Conservation (phyloP, 306 rosid genomes). For the Vachellia collinsii region DNA sequence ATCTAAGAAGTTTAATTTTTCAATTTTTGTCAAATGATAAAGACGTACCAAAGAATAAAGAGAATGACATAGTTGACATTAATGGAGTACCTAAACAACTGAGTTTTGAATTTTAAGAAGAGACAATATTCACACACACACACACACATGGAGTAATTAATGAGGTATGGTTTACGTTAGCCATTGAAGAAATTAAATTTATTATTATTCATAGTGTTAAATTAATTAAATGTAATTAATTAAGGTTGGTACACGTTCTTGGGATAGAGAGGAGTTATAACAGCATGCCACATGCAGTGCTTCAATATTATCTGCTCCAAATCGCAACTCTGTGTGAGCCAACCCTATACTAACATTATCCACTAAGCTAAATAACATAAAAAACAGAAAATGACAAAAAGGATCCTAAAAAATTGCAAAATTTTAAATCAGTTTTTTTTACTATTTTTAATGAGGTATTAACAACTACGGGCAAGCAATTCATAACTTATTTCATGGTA, state of each 20-base stretch:
- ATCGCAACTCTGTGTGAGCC: not conserved
- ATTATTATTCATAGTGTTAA: not conserved
- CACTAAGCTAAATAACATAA: not conserved
- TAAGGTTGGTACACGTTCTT: conserved; percentile 21
- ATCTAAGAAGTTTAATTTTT: not conserved
- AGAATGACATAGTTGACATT: conserved; percentile 34
- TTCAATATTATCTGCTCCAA: not conserved
- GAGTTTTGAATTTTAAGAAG: not conserved
- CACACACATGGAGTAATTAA: not conserved
- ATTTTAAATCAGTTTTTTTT: too few relatives aligned
- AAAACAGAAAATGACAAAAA: too few relatives aligned
- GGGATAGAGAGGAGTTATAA: not conserved
- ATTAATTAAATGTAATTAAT: not conserved
- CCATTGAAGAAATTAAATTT: conserved; percentile 8
- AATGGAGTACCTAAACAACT: conserved; percentile 30
- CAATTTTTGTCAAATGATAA: conserved; percentile 21
- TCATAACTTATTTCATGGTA: too few relatives aligned
- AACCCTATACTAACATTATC: not conserved
- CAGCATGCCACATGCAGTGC: conserved; percentile 47
- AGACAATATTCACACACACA: not conserved
- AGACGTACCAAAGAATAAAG: not conserved
- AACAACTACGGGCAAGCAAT: too few relatives aligned
- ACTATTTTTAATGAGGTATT: too few relatives aligned
- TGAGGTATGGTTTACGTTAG: conserved; percentile 38
- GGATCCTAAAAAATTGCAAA: too few relatives aligned